Evolutionary conservation across 2,329 filamentous ascomycete species (phyloP), one percentile per base, ranked within the genome.

Genomic region (Calonectria pteridis): DNA sequence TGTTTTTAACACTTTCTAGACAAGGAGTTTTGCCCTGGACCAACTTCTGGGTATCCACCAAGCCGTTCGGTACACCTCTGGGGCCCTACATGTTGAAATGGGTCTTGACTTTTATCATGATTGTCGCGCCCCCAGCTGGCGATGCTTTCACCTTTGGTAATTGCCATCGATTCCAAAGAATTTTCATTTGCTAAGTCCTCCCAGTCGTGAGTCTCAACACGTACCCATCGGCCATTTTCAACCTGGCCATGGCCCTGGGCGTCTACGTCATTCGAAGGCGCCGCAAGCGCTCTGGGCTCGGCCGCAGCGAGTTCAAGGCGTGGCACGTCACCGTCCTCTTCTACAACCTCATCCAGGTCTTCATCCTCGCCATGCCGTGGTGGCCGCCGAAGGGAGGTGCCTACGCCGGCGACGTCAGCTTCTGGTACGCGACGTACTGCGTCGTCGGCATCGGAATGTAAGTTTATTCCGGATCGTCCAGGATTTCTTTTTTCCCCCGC

Each of bases 341-440:
- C 82, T 91, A 88, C 71, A 88, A 93, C 67, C 79, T 90, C 1
- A 84, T 91, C 1, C 89, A 93, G 65, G 69, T 92, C 0, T 94
- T 91, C 76, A 84, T 94, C 50, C 83, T 94, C 3, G 87, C 92
- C 26, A 93, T 94, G 87, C 93, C 93, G 0, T 95, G 93, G 93
- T 93, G 92, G 76, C 93, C 93, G 1, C 93, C 93, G 0, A 85
- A 86, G 1, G 88, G 86, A 0, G 93, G 93, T 0, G 85, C 86
- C 0, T 88, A 89, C 62, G 90, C 89, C 0, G 93, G 92, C 0
- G 90, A 93, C 69, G 93, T 94, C 7, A 92, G 89, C 68, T 95
- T 95, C 83, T 95, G 92, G 90, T 95, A 95, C 76, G 93, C 88
- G 2, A 94, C 93, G 0, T 94, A 95, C 78, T 89, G 90, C 26